Evolutionary conservation across 441 rosid species (phyloP), one percentile per base, ranked within the genome.

Genomic region (Syzygium malaccense): DNA sequence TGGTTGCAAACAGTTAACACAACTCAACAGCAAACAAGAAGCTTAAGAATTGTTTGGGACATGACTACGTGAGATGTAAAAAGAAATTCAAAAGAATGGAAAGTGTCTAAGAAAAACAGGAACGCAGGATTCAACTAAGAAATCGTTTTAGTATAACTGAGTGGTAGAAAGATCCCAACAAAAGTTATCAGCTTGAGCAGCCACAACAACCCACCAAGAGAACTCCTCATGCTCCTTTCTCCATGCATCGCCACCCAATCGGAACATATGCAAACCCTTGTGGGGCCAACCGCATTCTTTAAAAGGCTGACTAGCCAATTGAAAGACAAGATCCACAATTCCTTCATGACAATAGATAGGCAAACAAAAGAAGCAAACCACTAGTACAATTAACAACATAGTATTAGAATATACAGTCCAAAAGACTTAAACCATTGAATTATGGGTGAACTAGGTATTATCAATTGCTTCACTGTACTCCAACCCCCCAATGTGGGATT

Each of bases 161-260:
- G 79, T 33, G n/a, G 48, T 11, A 45, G 37, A 30, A 55, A 83
- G 62, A 66, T 56, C 48, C n/a, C 25, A 85, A 48, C 83, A 48
- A 87, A 66, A 56, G 68, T 20, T 91, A 96, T 98, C 98, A 64
- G 97, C 96, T 92, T 93, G 98, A 88, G 92, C 95, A 78, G 93
- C 92, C 25, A 95, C 25, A 84, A 95, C 58, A 55, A 89, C 92
- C 97, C 94, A 95, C 83, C 91, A 86, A 88, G 92, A 89, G 90
- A 92, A 87, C 91, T 93, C 87, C 85, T 85, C 79, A 48, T 51
- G 79, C 89, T 87, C 90, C 55, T 71, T 87, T 80, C 89, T 49
- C 93, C 93, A 75, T 75, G 83, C 83, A 75, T 41, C n/a, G 9
- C 83, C 83, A 1, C 83, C n/a, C 83, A 41, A 75, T 75, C 11